Base-by-base conservation (phyloP, 768 basidiomycete species). In the Pleurotus ostreatus region DNA sequence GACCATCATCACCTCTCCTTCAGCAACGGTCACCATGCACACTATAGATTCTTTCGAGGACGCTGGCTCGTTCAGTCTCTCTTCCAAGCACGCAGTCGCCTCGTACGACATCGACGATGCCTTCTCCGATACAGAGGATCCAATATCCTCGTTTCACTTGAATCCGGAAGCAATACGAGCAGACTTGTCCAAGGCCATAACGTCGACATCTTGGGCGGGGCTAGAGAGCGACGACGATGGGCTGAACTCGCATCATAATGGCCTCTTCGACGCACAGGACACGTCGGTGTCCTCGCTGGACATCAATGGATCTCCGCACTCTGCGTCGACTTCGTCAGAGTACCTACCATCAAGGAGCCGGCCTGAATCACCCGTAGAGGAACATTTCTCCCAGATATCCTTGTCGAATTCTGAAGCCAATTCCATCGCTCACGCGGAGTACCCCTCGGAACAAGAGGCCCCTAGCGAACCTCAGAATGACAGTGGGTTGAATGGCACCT, bases 51-150 rank as follows among this genome's bases (percentile, higher is more conserved):
- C 16, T 40, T 13, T 39, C 30, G 55, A 51, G 38, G 22, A 54
- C 57, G 18, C 39, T 23, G 20, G 22, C n/a, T 37, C 47, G 16
- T 59, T 60, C 22, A 44, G 56, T 39, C 52, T 63, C 22, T 40
- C 61, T 11, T 57, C 61, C 34, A 53, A 64, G 46, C 65, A 64
- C 58, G 66, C 61, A 47, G 62, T 63, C 34, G 62, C 71, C 40
- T 56, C 71, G 1, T 69, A 78, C 53, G 70, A 77, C 60, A 68
- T 81, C 40, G 88, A 90, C 70, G 89, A 91, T 65, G 84, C 86
- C 12, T 91, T 91, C 68, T 77, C 78, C 1, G 83, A 84, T 47
- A 73, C 67, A 8, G 82, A 84, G 7, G 82, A 82, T 57, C 70
- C 74, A 40, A 78, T 80, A 56, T 60, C 71, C 6, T 64, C 66